Percentiles rank a stretch among this genome's conserved stretches.
These are phyloP conservation scores for Murraya koenigii DNA, from an alignment of 345 rosid genomes.

Conservation along the genomic window DNA sequence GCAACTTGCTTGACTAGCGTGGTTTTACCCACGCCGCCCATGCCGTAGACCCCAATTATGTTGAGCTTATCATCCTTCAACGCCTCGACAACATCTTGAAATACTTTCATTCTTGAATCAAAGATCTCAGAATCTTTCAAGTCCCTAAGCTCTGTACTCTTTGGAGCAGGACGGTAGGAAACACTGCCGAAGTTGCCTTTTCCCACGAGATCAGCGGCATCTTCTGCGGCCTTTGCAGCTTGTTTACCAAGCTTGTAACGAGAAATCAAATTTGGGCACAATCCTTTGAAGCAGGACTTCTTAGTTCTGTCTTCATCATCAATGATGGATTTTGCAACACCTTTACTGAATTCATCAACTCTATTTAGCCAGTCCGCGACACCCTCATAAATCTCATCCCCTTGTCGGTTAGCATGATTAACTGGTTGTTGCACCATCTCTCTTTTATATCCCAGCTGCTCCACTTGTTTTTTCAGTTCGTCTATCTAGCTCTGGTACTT, in stretches of 20 bases:
- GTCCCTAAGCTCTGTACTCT: no score
- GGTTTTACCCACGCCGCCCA: conserved; percentile 20
- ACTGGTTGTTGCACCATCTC: neutral
- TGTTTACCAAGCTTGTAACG: neutral
- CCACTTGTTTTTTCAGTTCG: neutral
- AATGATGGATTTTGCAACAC: neutral
- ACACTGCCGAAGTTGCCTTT: neutral
- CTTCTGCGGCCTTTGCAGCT: neutral
- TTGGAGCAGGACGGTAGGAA: neutral
- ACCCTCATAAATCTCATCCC: neutral
- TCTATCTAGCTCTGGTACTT: neutral
- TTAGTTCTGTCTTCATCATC: neutral
- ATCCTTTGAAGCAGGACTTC: neutral
- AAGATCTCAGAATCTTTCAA: neutral
- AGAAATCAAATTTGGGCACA: neutral
- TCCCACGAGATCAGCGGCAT: neutral
- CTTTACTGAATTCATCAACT: neutral
- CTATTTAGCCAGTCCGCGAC: neutral
- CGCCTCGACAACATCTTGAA: neutral
- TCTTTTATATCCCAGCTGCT: neutral
- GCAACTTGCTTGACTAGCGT: conserved; percentile 10
- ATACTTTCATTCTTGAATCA: neutral
- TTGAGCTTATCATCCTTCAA: neutral
- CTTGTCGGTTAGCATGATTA: neutral
- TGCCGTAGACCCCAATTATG: conserved; percentile 13